A percentile compares a stretch with the other conserved stretches of the same genome.
Conservation (phyloP, 2,329 filamentous ascomycete genomes). For the Monosporascus sp. region DNA sequence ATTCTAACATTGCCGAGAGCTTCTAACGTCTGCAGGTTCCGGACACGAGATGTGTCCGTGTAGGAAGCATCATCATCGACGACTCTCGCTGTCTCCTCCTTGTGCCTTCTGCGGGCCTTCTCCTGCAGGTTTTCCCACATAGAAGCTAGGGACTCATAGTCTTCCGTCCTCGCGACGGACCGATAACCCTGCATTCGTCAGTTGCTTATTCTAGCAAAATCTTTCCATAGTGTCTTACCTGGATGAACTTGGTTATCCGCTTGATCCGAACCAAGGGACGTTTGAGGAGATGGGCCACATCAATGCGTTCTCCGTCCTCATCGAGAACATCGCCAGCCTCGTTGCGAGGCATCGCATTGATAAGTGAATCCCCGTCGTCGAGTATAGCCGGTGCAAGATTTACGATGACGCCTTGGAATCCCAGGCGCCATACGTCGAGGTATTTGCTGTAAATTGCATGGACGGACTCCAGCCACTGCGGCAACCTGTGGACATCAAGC, state of each 20-base stretch:
- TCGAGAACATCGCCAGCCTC: slow-evolving; percentile 63
- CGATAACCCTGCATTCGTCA: slow-evolving; percentile 50
- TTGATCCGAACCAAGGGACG: slow-evolving; percentile 83
- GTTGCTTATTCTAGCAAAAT: slow-evolving; percentile 11
- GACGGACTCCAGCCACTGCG: slow-evolving; percentile 76
- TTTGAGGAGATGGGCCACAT: slow-evolving; percentile 90
- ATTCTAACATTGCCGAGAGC: slow-evolving; percentile 66
- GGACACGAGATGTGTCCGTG: slow-evolving; percentile 74
- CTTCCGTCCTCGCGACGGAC: slow-evolving; percentile 45
- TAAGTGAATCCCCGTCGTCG: slow-evolving; percentile 56
- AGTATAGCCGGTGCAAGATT: slow-evolving; percentile 70
- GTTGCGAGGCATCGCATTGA: slow-evolving; percentile 56
- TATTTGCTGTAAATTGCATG: slow-evolving; percentile 81
- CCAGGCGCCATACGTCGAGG: slow-evolving; percentile 80
- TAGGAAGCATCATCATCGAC: slow-evolving; percentile 82
- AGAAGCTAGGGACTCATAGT: slow-evolving; percentile 53
- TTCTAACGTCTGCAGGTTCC: slow-evolving; percentile 73
- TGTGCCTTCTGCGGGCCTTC: slow-evolving; percentile 67
- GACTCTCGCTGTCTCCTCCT: slow-evolving; percentile 66
- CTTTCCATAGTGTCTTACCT: slow-evolving; percentile 41
- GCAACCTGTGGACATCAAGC: slow-evolving; percentile 63
- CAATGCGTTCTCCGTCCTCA: slow-evolving; percentile 79
- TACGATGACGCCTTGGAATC: slow-evolving; percentile 91
- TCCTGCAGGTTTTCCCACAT: slow-evolving; percentile 69
- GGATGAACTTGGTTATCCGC: slow-evolving; percentile 78